Evolutionary conservation across 73 alveolate species (phyloP), one percentile per base, ranked within the genome.

Genomic region (Tetrahymena thermophila): DNA sequence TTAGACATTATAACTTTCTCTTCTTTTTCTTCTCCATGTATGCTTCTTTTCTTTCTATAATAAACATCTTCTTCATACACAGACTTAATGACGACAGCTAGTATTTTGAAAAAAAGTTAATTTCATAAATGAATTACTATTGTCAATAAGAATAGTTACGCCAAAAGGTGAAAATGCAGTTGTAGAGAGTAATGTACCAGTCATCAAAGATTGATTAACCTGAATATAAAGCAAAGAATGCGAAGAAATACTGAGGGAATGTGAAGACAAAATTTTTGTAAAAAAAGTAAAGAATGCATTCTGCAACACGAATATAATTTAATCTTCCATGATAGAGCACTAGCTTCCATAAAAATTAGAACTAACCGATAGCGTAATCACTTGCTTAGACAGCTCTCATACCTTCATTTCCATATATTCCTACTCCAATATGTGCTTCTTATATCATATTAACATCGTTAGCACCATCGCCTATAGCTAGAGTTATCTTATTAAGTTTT

Each of bases 401-500:
- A 43, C 99, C 99, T 94, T 99, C 99, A 97, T 98, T 98, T 17
- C 99, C 99, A 84, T 96, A 98, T 37, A 99, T 98, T 31, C 99
- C 99, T 16, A 99, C 98, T 3, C 99, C 99, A 35, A 98, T 94
- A 85, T 95, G 96, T 15, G 96, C 96, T 43, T 94, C 96, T 40
- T 95, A 85, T 0, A 99, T 99, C 99, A 99, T 99, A 96, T 98
- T 97, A 0, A 98, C 99, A 97, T 99, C 99, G 95, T 99, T 99
- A 14, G 99, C 99, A 23, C 99, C 99, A 95, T 99, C 99, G 6
- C 99, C 99, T 38, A 99, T 98, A 4, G 99, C 99, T 38, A 99
- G 94, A 25, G 99, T 98, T 15, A 97, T 96, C 31, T 94, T 94
- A 44, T 94, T 94, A 8, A 84, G 43, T 38, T 94, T 97, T 98